These are phyloP conservation scores for Triticum dicoccoides DNA, from an alignment of 176 grass and related monocot species.

Conservation along the genomic window DNA sequence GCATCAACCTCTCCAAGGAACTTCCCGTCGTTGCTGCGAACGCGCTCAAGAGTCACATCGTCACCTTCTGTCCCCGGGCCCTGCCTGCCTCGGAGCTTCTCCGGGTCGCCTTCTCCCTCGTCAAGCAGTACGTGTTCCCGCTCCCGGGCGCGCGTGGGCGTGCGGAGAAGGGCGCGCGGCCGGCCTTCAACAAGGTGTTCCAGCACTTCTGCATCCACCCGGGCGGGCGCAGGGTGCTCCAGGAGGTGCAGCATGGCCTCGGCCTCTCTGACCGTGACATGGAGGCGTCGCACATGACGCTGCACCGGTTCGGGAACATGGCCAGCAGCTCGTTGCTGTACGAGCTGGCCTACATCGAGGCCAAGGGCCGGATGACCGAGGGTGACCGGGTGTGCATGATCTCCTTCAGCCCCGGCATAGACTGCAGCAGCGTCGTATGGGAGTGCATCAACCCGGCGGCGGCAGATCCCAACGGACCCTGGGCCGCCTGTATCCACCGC, in stretches of 20 bases:
- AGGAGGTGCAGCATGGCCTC: conserved; percentile 2
- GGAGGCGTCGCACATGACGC: conserved; percentile 30
- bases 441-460: conserved; percentile 4
- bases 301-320: conserved; percentile 36
- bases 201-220: conserved; percentile 73
- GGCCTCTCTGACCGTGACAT: conserved; percentile 22
- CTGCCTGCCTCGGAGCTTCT: not conserved
- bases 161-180: not conserved
- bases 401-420: conserved; percentile 31
- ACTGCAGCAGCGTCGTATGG: conserved; percentile 46
- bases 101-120: not conserved
- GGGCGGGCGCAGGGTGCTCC: conserved; percentile 11
- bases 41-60: conserved; percentile 7
- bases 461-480: not conserved
- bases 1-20: not conserved
- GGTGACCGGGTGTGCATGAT: conserved; percentile 22
- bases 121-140: not conserved
- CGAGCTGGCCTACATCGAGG: conserved; percentile 77
- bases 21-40: not conserved
- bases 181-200: conserved; percentile 54
- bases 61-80: not conserved
- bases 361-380: conserved; percentile 43
- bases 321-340: conserved; percentile 75
- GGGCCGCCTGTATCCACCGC: not conserved
- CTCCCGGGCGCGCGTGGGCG: not conserved